Evolutionary conservation across 2,329 filamentous ascomycete species (phyloP).

Genomic region (Fusarium penzigii): DNA sequence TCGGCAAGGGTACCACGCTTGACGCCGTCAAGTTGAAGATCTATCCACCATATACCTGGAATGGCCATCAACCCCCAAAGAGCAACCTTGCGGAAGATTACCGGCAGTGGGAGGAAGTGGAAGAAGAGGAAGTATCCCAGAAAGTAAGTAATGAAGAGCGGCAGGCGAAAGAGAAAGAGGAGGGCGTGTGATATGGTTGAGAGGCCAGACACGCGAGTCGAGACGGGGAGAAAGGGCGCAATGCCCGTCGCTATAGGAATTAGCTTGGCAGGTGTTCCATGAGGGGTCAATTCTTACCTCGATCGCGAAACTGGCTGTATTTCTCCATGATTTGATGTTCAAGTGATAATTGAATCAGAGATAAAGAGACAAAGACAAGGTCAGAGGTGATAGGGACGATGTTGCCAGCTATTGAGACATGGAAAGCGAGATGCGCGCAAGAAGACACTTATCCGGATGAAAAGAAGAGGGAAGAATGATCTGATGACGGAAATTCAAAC

Average conservation of each 20-base stretch:
- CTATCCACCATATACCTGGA: conserved; percentile 96
- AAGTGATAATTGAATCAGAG: conserved; percentile 6
- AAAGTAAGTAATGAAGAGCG: conserved; percentile 70
- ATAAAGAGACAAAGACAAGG: conserved; percentile 10
- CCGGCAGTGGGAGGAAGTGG: conserved; percentile 72
- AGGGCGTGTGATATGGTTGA: conserved; percentile 66
- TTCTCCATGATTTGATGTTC: conserved; percentile 71
- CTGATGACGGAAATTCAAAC: background rate
- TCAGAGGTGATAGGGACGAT: conserved; percentile 2
- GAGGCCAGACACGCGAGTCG: conserved; percentile 62
- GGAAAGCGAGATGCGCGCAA: conserved; percentile 5
- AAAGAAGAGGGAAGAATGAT: background rate
- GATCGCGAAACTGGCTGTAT: conserved; percentile 88
- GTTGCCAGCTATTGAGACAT: conserved; percentile 26
- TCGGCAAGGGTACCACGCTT: conserved; percentile 84
- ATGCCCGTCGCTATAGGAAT: conserved; percentile 77
- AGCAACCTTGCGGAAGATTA: conserved; percentile 72
- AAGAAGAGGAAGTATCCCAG: conserved; percentile 77
- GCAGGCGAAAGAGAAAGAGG: conserved; percentile 79
- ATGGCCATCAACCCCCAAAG: conserved; percentile 87
- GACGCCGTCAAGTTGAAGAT: conserved; percentile 96
- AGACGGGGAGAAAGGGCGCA: conserved; percentile 87
- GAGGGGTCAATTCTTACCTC: conserved; percentile 56
- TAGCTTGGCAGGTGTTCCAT: conserved; percentile 7
- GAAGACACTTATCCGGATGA: conserved; percentile 6